A percentile compares a stretch with the other conserved stretches of the same genome.
Conservation (phyloP, 805 yeast species). For the Candida montana region DNA sequence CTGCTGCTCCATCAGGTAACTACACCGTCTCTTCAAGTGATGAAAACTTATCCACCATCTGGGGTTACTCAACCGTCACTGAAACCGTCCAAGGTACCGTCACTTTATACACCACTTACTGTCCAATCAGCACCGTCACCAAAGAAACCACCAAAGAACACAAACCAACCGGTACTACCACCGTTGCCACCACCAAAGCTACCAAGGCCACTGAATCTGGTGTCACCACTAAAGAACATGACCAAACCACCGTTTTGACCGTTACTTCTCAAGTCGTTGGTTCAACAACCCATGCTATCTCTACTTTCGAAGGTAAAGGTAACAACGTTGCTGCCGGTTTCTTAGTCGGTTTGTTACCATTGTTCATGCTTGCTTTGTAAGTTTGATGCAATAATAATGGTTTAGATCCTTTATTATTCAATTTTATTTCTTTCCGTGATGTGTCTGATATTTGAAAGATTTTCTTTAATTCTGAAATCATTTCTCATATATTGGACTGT, state of each 20-base stretch:
- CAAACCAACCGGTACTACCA: not conserved
- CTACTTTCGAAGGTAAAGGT: slow-evolving; percentile 4
- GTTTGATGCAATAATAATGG: too few species aligned
- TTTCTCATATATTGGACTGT: too few species aligned
- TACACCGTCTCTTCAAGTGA: not conserved
- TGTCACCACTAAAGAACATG: not conserved
- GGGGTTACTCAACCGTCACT: slow-evolving; percentile 6
- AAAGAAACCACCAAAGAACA: not conserved
- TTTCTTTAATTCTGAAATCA: too few species aligned
- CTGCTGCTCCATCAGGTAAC: not conserved
- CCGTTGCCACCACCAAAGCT: too few species aligned
- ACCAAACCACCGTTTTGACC: not conserved
- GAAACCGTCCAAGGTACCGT: not conserved
- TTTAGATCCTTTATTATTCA: too few species aligned
- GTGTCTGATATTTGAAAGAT: too few species aligned
- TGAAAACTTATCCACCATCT: slow-evolving; percentile 1
- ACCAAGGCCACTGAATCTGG: not conserved
- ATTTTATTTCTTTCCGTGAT: too few species aligned
- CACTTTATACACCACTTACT: slow-evolving; percentile 4
- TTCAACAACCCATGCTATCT: not conserved
- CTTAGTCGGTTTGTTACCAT: not conserved
- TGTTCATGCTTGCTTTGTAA: slow-evolving; percentile 1
- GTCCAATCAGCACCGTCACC: slow-evolving; percentile 2
- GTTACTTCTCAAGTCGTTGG: slow-evolving; percentile 1
- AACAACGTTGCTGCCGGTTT: slow-evolving; percentile 1